Conservation (phyloP, 345 rosid genomes). For the Brassica incana region DNA sequence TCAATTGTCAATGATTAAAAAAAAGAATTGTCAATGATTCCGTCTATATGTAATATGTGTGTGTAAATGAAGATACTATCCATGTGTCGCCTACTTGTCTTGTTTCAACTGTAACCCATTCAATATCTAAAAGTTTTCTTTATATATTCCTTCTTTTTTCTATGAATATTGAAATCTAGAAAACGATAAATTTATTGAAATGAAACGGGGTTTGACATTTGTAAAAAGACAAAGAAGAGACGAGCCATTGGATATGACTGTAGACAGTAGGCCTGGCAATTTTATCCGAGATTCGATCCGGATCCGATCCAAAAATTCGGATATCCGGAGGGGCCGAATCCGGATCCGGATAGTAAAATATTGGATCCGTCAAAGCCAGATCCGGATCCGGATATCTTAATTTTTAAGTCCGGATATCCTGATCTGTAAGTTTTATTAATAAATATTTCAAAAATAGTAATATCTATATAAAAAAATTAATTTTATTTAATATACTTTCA, state of each 20-base stretch:
- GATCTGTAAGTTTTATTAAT: no score
- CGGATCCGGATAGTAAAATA: no score
- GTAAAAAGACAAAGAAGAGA: conserved; percentile 14
- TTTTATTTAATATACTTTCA: no score
- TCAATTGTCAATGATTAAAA: neutral
- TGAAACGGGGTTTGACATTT: conserved; percentile 23
- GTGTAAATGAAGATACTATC: conserved; percentile 29
- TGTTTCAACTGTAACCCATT: conserved; percentile 13
- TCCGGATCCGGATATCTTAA: no score
- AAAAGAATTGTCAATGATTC: neutral
- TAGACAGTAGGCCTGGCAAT: neutral
- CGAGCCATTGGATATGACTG: neutral
- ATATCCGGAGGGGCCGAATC: no score
- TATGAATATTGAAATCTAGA: neutral
- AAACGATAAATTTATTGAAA: neutral
- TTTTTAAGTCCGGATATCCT: no score
- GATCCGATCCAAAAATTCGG: no score
- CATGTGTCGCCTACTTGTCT: conserved; percentile 29
- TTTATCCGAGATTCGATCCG: no score
- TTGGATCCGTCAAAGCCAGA: no score
- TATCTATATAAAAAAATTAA: no score
- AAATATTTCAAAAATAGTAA: no score
- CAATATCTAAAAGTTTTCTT: neutral
- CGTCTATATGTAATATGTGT: conserved; percentile 12
- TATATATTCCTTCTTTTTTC: neutral